phyloP scores from a whole-genome alignment of 331 rosid species.

The Arachis monticola region DNA sequence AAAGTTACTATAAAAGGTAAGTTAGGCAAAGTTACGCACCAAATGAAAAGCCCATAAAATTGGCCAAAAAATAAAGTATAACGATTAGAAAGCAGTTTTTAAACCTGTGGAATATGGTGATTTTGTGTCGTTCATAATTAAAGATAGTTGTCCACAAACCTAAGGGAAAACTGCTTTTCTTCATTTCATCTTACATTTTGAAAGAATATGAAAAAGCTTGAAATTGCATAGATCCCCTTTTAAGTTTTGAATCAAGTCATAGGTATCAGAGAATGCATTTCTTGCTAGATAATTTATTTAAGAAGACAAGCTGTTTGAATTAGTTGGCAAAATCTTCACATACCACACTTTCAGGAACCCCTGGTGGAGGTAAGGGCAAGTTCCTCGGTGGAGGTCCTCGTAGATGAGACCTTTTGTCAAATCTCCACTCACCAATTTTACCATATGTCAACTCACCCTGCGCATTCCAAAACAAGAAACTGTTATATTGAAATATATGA shows the following conservation, averaged over 20 bases:
- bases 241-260: neutral
- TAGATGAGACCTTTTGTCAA: conserved; percentile 86
- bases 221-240: neutral
- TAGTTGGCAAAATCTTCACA: conserved; percentile 42
- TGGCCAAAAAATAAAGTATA: neutral
- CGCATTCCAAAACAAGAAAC: conserved; percentile 31
- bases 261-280: conserved; percentile 6
- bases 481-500: neutral
- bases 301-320: conserved; percentile 15
- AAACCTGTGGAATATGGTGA: conserved; percentile 1
- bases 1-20: no score
- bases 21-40: no score
- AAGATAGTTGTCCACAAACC: conserved; percentile 1
- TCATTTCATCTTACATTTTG: conserved; percentile 21
- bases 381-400: conserved; percentile 86
- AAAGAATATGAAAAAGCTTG: conserved; percentile 1
- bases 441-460: conserved; percentile 94
- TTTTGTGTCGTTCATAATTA: neutral
- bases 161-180: neutral
- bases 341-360: conserved; percentile 99
- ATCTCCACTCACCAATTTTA: conserved; percentile 92
- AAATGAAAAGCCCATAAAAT: no score
- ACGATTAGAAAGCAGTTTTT: neutral
- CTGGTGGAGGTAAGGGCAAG: conserved; percentile 86
- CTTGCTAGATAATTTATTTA: conserved; percentile 25